Evolutionary conservation across 2,329 filamentous ascomycete species (phyloP), one percentile per base, ranked within the genome.

Genomic region (Emergomyces orientalis): DNA sequence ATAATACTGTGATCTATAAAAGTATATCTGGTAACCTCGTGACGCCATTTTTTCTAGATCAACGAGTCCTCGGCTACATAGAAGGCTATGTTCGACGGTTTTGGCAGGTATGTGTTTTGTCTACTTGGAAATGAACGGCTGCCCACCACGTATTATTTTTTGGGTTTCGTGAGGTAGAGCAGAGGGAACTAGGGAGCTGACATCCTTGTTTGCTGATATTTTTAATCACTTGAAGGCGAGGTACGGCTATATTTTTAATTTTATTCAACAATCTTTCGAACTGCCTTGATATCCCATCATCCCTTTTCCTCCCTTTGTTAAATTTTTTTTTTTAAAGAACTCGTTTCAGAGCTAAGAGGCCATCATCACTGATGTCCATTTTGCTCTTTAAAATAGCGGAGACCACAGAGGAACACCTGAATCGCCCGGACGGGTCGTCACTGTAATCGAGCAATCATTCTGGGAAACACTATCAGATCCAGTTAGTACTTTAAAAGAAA

Each of bases 401-500:
- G 94, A 99, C 77, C 94, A 99, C 75, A 87, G 94, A 69, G 94
- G 94, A 62, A 97, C 94, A 0, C 91, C 91, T 60, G 84, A 89
- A 69, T 85, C 87, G 1, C 94, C 94, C 0, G 94, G 94, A 1
- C 87, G 94, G 63, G 94, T 99, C 62, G 93, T 93, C 49, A 99
- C 94, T 1, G 84, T 99, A 25, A 96, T 99, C 67, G 88, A 91
- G 71, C 86, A 86, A 62, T 82, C 85, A 3, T 90, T 91, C 75
- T 97, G 92, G 91, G 84, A 89, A 66, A 87, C 84, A 39, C 51
- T 64, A 6, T 63, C 63, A 22, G 62, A 65, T 37, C 52, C 63
- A 25, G 54, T 62, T 51, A 67, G 61, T 45, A 45, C 52, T 34
- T n/a, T 60, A 19, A 30, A 52, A 32, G 13, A 45, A 37, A n/a